Evolutionary conservation across 2,329 filamentous ascomycete genomes (phyloP).

Genomic region (Periglandula ipomoeae): DNA sequence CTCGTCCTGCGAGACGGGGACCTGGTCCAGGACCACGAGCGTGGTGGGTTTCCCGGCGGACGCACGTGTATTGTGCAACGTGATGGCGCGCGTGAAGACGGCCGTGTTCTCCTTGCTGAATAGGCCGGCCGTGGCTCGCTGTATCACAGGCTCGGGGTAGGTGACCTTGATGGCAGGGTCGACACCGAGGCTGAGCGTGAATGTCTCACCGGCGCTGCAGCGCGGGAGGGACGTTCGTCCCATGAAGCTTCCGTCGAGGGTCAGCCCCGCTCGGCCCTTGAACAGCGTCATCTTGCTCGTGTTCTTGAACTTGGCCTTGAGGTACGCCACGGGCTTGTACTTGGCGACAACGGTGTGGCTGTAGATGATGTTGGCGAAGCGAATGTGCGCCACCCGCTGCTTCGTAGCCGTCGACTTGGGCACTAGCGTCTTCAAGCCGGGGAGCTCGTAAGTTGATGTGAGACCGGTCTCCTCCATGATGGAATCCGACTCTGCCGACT

Average conservation of each 20-base stretch:
- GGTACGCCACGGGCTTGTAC: conserved; percentile 45
- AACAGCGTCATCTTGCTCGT: conserved; percentile 42
- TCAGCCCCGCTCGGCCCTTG: conserved; percentile 41
- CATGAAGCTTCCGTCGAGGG: conserved; percentile 48
- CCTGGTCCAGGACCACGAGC: conserved; percentile 45
- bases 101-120: conserved; percentile 40
- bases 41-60: conserved; percentile 27
- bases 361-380: conserved; percentile 37
- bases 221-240: conserved; percentile 43
- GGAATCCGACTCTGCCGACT: conserved; percentile 24
- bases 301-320: conserved; percentile 45
- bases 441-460: conserved; percentile 47
- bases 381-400: conserved; percentile 45
- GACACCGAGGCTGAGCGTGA: conserved; percentile 44
- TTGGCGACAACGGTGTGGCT: conserved; percentile 47
- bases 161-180: conserved; percentile 43
- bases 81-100: conserved; percentile 36
- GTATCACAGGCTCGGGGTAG: conserved; percentile 45
- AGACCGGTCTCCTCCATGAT: conserved; percentile 45
- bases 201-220: conserved; percentile 41
- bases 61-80: conserved; percentile 38
- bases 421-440: conserved; percentile 40
- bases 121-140: conserved; percentile 37
- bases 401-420: conserved; percentile 38
- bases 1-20: conserved; percentile 49